phyloP scores from a whole-genome alignment of 2,329 filamentous ascomycete genomes.

The Fusarium xyrophilum region DNA sequence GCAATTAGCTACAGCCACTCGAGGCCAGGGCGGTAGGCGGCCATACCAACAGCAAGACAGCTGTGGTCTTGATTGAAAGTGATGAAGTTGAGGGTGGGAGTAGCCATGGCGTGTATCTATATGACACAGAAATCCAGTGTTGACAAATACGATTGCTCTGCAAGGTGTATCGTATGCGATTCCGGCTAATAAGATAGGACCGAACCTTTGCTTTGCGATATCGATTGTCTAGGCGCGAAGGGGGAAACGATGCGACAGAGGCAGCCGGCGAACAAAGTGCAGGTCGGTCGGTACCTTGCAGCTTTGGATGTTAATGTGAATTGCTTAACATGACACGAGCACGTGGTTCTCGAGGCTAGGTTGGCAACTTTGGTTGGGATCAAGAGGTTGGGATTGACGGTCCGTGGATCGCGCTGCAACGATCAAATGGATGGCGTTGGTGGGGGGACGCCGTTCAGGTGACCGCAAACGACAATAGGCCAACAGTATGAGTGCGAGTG shows the following conservation, averaged over 20 bases:
- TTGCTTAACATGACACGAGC: constrained; percentile 16
- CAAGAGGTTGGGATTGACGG: constrained; percentile 35
- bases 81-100: constrained; percentile 89
- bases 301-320: constrained; percentile 12
- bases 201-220: not conserved
- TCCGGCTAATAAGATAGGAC: not conserved
- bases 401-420: constrained; percentile 13
- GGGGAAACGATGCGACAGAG: constrained; percentile 1
- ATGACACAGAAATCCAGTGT: not conserved
- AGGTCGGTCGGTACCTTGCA: constrained; percentile 4
- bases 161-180: not conserved
- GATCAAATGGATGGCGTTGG: constrained; percentile 2
- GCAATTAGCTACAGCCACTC: constrained; percentile 12
- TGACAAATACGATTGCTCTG: not conserved
- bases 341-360: constrained; percentile 13
- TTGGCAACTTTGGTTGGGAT: constrained; percentile 25
- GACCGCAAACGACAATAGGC: not conserved
- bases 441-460: not conserved
- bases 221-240: not conserved
- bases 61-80: constrained; percentile 99
- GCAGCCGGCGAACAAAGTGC: not conserved
- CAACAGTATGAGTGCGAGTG: not conserved
- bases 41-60: constrained; percentile 89
- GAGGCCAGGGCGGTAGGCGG: constrained; percentile 3
- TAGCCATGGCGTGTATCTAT: constrained; percentile 60